Conservation (phyloP, 805 yeast species). For the Hanseniaspora singularis region DNA sequence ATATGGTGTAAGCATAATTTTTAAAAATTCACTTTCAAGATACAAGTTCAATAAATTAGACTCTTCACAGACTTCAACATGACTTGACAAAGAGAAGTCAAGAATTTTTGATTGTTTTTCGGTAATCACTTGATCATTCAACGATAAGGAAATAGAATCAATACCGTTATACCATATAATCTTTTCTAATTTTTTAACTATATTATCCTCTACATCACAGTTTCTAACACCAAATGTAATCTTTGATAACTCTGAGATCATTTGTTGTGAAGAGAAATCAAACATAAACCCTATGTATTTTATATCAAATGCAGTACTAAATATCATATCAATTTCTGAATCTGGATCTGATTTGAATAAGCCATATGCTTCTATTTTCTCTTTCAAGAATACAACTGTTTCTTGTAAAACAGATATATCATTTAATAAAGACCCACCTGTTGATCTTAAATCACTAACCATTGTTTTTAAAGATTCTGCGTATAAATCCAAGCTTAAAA, state of each 20-base stretch:
- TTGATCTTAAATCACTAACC: too few relatives aligned
- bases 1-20: slow-evolving; percentile 46
- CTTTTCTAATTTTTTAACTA: not conserved
- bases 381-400: not conserved
- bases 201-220: not conserved
- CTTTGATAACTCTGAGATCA: slow-evolving; percentile 1
- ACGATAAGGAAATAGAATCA: slow-evolving; percentile 24
- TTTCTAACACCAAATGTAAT: slow-evolving; percentile 9
- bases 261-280: slow-evolving; percentile 15
- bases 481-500: too few relatives aligned
- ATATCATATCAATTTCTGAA: not conserved
- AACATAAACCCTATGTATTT: slow-evolving; percentile 10
- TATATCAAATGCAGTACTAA: slow-evolving; percentile 3
- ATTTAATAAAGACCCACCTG: too few relatives aligned
- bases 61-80: slow-evolving; percentile 28
- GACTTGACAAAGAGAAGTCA: slow-evolving; percentile 39
- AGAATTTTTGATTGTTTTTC: slow-evolving; percentile 33
- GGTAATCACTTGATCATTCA: slow-evolving; percentile 27
- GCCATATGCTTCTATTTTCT: not conserved
- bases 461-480: too few relatives aligned
- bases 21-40: slow-evolving; percentile 45
- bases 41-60: slow-evolving; percentile 37
- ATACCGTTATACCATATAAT: slow-evolving; percentile 23
- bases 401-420: not conserved
- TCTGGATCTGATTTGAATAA: not conserved